Conservation (phyloP, 306 rosid genomes). For the Boehmeria nivea region DNA sequence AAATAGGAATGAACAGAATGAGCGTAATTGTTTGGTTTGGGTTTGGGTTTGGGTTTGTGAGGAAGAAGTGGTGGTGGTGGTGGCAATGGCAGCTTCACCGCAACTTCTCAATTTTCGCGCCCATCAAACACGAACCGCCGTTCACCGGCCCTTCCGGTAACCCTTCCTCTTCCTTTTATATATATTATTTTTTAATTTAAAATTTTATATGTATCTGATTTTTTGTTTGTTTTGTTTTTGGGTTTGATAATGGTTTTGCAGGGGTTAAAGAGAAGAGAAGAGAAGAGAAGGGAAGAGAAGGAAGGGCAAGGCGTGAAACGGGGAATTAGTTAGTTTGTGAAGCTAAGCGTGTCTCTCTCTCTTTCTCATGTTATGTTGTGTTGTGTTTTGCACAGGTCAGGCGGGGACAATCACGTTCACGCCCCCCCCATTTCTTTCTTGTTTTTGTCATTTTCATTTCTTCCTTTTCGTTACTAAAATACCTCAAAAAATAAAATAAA, state of each 20-base stretch:
- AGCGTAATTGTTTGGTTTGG: too few relatives aligned
- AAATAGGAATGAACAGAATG: background rate
- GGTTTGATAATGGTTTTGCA: background rate
- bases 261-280: background rate
- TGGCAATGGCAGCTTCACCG: background rate
- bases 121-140: conserved; percentile 18
- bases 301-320: background rate
- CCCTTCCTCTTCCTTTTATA: background rate
- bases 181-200: background rate
- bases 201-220: background rate
- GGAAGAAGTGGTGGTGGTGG: too few relatives aligned
- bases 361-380: background rate
- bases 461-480: too few relatives aligned
- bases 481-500: too few relatives aligned
- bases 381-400: too few relatives aligned
- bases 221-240: background rate
- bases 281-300: background rate
- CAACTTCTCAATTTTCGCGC: conserved; percentile 19
- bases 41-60: too few relatives aligned
- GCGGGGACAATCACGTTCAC: too few relatives aligned
- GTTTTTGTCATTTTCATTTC: too few relatives aligned
- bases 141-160: conserved; percentile 9
- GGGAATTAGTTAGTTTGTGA: conserved; percentile 8
- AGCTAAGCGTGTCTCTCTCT: conserved; percentile 4
- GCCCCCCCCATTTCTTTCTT: too few relatives aligned